Base-by-base conservation (phyloP, 176 grass and related monocot genomes). In the Carex kokanica region DNA sequence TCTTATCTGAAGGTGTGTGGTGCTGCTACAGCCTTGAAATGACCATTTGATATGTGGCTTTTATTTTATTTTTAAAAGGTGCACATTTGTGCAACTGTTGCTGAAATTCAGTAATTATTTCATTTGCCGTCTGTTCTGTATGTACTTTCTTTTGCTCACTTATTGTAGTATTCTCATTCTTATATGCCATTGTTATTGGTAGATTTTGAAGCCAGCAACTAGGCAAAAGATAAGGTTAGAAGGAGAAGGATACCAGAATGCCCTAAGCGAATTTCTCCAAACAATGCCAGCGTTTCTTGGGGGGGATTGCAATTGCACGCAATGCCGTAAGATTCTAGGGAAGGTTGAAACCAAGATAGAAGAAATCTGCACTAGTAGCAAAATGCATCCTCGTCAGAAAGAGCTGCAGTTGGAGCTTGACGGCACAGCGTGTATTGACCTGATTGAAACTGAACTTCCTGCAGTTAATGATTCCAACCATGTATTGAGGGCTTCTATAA, bases 161-260 rank as follows among this genome's bases (percentile, higher is more conserved):
- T 29, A 62, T 59, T 17, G 27, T 78, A 78, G 57, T 87, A 38
- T 20, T 84, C 38, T 54, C 67, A 24, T 78, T 74, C 32, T 75
- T 83, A 69, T 14, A 20, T 85, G 24, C 52, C 1, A 0, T 83
- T 86, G 69, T 81, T 52, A 52, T 56, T 45, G 6, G 12, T 79
- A 95, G 96, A 45, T 95, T 36, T 77, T 99, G 79, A 99, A 93
- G 64, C 91, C 91, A 38, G 54, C 75, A 8, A 99, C 96, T 77
- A 85, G 87, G 85, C 86, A 99, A 84, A 99, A 95, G 84, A 64
- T 95, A 71, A 85, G 80, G 66, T 84, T 95, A 2, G 93, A 95
- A 73, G 93, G 96, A 74, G 93, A 99, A 80, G 74, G 87, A 60
- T 99, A 95, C 86, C 87, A 81, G 80, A 93, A 93, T 79, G 83